phyloP scores from a whole-genome alignment of 495 filamentous ascomycete species.

The Pyrenula massariospora region DNA sequence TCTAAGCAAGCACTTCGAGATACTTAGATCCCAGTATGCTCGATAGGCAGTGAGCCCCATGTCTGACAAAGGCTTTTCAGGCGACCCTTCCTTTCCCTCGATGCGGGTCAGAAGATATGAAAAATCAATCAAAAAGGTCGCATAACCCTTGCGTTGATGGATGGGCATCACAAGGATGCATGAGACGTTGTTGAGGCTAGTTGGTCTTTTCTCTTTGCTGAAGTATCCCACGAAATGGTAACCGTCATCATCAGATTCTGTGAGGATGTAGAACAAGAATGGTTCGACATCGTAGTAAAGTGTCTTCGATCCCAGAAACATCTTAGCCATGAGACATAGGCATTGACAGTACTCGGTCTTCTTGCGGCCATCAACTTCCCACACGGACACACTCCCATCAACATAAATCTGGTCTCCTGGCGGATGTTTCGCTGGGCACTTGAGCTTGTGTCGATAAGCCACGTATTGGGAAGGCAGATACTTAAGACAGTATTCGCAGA shows the following conservation, averaged over 20 bases:
- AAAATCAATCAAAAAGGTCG: slow-evolving; percentile 92
- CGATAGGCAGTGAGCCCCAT: slow-evolving; percentile 96
- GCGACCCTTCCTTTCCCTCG: slow-evolving; percentile 89
- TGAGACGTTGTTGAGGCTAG: slow-evolving; percentile 90
- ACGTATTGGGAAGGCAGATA: slow-evolving; percentile 99
- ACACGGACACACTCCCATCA: slow-evolving; percentile 85
- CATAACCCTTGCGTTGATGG: slow-evolving; percentile 93
- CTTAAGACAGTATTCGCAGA: slow-evolving; percentile 97
- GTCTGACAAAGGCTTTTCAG: slow-evolving; percentile 94
- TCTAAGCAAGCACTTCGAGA: slow-evolving; percentile 64
- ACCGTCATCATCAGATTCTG: slow-evolving; percentile 82
- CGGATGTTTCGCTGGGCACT: slow-evolving; percentile 91
- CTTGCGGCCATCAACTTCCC: slow-evolving; percentile 93
- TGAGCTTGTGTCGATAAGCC: slow-evolving; percentile 94
- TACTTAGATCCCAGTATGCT: slow-evolving; percentile 85
- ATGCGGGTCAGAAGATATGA: slow-evolving; percentile 91
- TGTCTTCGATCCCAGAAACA: slow-evolving; percentile 94
- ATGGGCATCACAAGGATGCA: slow-evolving; percentile 94
- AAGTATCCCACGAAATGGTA: slow-evolving; percentile 99
- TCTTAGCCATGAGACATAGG: slow-evolving; percentile 86
- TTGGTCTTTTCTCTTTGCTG: slow-evolving; percentile 96
- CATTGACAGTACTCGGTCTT: slow-evolving; percentile 98
- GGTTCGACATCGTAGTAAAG: slow-evolving; percentile 98
- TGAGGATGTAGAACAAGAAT: slow-evolving; percentile 97
- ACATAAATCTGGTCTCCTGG: slow-evolving; percentile 97